phyloP scores from a whole-genome alignment of 441 rosid genomes.

The Viola pubescens region DNA sequence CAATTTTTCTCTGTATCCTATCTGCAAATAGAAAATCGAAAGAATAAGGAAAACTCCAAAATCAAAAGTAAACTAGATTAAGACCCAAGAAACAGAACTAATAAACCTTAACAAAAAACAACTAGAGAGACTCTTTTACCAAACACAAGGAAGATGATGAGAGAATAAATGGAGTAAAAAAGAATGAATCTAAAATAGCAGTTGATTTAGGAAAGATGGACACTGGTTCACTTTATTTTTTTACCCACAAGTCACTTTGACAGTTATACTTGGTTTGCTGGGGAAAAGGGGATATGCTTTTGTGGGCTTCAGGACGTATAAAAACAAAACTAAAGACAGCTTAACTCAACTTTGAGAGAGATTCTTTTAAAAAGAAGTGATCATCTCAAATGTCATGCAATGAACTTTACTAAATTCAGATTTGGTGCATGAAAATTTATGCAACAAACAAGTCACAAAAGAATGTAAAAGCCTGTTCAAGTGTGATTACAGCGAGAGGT shows the following conservation, averaged over 20 bases:
- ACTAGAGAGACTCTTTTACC: neutral
- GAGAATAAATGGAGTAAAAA: neutral
- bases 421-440: slow-evolving; percentile 5
- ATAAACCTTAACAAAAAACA: neutral
- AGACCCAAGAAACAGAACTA: slow-evolving; percentile 3
- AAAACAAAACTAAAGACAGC: neutral
- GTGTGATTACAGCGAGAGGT: slow-evolving; percentile 63
- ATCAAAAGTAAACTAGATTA: neutral
- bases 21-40: slow-evolving; percentile 34
- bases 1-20: slow-evolving; percentile 55
- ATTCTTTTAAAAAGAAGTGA: neutral
- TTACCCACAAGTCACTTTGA: neutral
- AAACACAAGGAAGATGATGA: neutral
- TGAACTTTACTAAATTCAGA: neutral
- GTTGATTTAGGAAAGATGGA: neutral
- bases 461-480: slow-evolving; percentile 23
- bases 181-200: neutral
- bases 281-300: neutral
- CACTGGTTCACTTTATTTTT: no score
- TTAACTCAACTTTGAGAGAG: neutral
- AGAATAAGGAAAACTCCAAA: slow-evolving; percentile 13
- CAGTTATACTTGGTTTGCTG: neutral
- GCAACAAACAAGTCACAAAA: slow-evolving; percentile 18
- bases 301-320: neutral
- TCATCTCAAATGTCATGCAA: neutral